These are phyloP conservation scores for Moricandia moricandioides DNA, from an alignment of 345 rosid genomes.

Conservation along the genomic window DNA sequence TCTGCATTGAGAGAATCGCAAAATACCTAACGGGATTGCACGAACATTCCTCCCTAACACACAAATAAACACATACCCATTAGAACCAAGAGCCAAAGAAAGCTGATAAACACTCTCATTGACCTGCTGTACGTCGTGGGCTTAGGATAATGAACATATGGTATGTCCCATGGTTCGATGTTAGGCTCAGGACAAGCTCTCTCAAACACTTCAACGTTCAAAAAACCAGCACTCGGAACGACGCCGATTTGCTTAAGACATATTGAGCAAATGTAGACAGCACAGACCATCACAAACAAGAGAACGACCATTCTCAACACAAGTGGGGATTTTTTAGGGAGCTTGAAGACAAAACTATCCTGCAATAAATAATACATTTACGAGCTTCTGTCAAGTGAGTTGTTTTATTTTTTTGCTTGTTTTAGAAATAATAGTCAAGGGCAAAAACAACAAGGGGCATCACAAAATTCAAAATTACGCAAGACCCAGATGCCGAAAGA, in stretches of 20 bases:
- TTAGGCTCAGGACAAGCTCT: conserved; percentile 73
- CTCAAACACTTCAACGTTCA: conserved; percentile 52
- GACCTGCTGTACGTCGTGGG: conserved; percentile 83
- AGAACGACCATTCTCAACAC: conserved; percentile 81
- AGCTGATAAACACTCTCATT: conserved; percentile 8
- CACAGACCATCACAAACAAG: conserved; percentile 72
- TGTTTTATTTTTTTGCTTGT: neutral
- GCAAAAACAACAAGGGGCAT: neutral
- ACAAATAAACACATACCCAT: neutral
- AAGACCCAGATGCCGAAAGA: conserved; percentile 15
- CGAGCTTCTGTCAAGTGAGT: neutral
- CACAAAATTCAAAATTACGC: conserved; percentile 1
- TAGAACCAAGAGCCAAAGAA: neutral
- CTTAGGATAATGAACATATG: conserved; percentile 79
- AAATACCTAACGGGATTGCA: conserved; percentile 94
- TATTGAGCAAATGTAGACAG: conserved; percentile 77
- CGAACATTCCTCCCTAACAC: conserved; percentile 72
- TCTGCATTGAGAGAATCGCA: conserved; percentile 97
- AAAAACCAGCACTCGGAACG: conserved; percentile 43
- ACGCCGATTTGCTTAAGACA: conserved; percentile 77
- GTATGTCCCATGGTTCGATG: conserved; percentile 88
- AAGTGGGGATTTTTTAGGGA: conserved; percentile 82
- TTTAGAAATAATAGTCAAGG: conserved; percentile 27
- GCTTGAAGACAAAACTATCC: conserved; percentile 69
- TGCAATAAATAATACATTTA: conserved; percentile 39